Evolutionary conservation across 805 yeast species (phyloP).

Genomic region (Wickerhamomyces sydowiorum): DNA sequence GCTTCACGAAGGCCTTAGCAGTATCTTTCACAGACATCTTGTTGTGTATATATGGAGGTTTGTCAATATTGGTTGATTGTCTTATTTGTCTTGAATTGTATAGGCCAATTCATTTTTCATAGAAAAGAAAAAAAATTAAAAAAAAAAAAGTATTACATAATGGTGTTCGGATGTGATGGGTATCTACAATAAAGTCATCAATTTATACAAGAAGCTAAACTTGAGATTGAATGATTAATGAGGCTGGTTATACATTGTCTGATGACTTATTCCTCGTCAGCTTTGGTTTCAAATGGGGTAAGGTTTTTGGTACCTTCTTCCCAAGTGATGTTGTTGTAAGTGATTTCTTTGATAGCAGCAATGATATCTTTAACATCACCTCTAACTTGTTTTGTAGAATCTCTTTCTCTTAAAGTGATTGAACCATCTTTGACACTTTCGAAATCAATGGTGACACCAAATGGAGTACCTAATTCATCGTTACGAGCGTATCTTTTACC

Average conservation of each 20-base stretch:
- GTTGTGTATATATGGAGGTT: not conserved
- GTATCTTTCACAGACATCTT: slow-evolving; percentile 38
- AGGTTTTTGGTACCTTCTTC: slow-evolving; percentile 73
- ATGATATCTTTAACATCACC: slow-evolving; percentile 74
- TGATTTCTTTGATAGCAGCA: slow-evolving; percentile 68
- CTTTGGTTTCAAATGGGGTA: slow-evolving; percentile 67
- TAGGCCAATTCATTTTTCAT: not conserved
- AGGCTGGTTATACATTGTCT: too few species aligned
- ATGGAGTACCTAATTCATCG: slow-evolving; percentile 98
- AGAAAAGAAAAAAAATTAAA: not conserved
- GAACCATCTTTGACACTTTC: slow-evolving; percentile 85
- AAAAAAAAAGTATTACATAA: not conserved
- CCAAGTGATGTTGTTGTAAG: slow-evolving; percentile 77
- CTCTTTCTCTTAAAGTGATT: slow-evolving; percentile 95
- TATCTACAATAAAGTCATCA: too few species aligned
- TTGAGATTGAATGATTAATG: too few species aligned
- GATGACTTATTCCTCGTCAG: slow-evolving; percentile 29
- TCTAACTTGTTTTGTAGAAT: slow-evolving; percentile 93
- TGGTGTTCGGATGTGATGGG: slow-evolving; percentile 1
- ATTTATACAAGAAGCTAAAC: too few species aligned
- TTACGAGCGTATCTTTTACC: slow-evolving; percentile 98
- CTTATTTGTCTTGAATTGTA: not conserved
- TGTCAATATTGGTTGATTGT: not conserved
- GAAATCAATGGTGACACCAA: slow-evolving; percentile 95
- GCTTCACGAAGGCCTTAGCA: slow-evolving; percentile 50